Percentiles rank a stretch among this genome's conserved stretches.
These are phyloP conservation scores for Chrysanthemum makinoi DNA, from an alignment of 129 eudicot genomes.

Conservation along the genomic window DNA sequence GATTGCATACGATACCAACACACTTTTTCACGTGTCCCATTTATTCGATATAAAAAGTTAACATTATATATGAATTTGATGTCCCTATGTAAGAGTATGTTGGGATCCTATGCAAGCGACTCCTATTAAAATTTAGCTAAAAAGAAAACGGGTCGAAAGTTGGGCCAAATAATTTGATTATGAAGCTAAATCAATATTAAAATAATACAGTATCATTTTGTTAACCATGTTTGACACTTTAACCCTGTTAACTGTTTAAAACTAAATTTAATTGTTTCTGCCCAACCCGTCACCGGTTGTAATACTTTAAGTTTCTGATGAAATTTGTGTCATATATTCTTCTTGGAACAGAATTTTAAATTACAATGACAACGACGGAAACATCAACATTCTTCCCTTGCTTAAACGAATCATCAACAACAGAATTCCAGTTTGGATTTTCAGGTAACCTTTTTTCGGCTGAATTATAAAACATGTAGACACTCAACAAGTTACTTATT, in stretches of 20 bases:
- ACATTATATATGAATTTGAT: no score
- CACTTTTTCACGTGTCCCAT: no score
- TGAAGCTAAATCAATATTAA: no score
- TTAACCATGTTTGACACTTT: no score
- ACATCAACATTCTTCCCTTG: slow-evolving; percentile 77
- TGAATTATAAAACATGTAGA: background rate
- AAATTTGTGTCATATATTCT: slow-evolving; percentile 7
- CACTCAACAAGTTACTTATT: background rate
- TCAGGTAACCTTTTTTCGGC: slow-evolving; percentile 56
- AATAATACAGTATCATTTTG: no score
- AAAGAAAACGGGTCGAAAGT: background rate
- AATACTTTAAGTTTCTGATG: no score
- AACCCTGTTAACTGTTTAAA: no score
- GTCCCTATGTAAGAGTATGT: no score
- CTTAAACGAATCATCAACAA: slow-evolving; percentile 66
- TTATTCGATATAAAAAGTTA: no score
- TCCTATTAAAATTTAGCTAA: background rate
- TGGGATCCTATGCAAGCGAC: no score
- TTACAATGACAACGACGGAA: slow-evolving; percentile 62
- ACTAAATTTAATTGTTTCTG: background rate
- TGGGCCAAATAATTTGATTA: background rate
- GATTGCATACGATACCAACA: no score
- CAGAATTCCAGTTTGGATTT: slow-evolving; percentile 76
- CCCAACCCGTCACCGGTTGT: no score
- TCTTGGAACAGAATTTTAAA: slow-evolving; percentile 46